A percentile compares a stretch with the other conserved stretches of the same genome.
Evolutionary conservation across 2,329 filamentous ascomycete genomes (phyloP).

Genomic region (Claviceps sp.): DNA sequence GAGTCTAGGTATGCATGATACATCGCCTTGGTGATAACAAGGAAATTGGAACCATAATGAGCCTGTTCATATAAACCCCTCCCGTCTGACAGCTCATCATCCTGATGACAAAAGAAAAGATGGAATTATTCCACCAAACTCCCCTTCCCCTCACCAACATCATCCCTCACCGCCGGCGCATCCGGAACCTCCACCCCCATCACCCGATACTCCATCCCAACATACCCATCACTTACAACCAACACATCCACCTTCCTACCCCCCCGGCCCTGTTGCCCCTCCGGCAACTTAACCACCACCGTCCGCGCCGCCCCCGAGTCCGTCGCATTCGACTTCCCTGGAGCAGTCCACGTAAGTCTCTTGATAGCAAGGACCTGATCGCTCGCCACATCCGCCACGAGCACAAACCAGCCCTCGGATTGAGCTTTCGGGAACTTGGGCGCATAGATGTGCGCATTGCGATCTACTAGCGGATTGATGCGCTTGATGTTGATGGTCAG

Average conservation of each 20-base stretch:
- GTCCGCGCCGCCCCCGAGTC: slow-evolving; percentile 31
- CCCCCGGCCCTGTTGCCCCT: slow-evolving; percentile 18
- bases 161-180: slow-evolving; percentile 33
- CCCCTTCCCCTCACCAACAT: slow-evolving; percentile 21
- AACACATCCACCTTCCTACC: slow-evolving; percentile 56
- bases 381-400: slow-evolving; percentile 52
- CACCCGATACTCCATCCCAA: slow-evolving; percentile 51
- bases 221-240: slow-evolving; percentile 78
- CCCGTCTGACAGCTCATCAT: too few species aligned
- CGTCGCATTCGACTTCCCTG: slow-evolving; percentile 31
- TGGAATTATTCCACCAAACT: not conserved
- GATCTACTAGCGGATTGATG: slow-evolving; percentile 49
- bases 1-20: too few species aligned
- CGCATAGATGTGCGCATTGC: slow-evolving; percentile 66
- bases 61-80: too few species aligned
- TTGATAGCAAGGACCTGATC: slow-evolving; percentile 82
- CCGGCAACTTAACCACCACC: slow-evolving; percentile 44
- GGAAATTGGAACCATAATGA: too few species aligned
- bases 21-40: too few species aligned
- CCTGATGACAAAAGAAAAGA: not conserved
- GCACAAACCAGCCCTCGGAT: slow-evolving; percentile 82
- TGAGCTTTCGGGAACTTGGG: slow-evolving; percentile 89
- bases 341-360: slow-evolving; percentile 57
- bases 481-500: slow-evolving; percentile 53
- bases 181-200: slow-evolving; percentile 38